A percentile compares a stretch with the other conserved stretches of the same genome.
Evolutionary conservation across 2,329 filamentous ascomycete species (phyloP).

Genomic region (Myriangium duriaei): DNA sequence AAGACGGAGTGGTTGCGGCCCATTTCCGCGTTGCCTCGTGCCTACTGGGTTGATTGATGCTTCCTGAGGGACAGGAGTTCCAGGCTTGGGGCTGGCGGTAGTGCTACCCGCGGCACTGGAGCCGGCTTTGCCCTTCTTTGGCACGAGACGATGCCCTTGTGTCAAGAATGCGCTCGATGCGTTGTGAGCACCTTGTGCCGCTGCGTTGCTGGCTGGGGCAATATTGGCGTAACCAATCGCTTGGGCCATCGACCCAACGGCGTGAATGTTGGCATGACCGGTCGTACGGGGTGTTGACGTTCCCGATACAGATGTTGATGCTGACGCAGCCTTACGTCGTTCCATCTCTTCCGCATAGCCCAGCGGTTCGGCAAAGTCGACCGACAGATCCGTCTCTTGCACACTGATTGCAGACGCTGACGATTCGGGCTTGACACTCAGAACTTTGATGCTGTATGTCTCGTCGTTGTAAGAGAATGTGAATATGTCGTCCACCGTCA

Average conservation of each 20-base stretch:
- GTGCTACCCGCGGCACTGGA: slow-evolving; percentile 44
- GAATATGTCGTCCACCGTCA: slow-evolving; percentile 89
- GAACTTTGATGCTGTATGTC: slow-evolving; percentile 79
- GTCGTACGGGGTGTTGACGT: slow-evolving; percentile 69
- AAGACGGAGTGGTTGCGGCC: slow-evolving; percentile 73
- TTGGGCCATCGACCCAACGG: slow-evolving; percentile 88
- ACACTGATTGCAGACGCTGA: slow-evolving; percentile 80
- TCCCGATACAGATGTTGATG: slow-evolving; percentile 44
- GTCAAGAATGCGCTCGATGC: slow-evolving; percentile 66
- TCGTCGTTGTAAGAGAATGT: slow-evolving; percentile 95
- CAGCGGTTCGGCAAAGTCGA: slow-evolving; percentile 88
- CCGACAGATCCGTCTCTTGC: slow-evolving; percentile 89
- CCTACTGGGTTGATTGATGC: slow-evolving; percentile 27
- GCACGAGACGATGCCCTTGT: slow-evolving; percentile 67
- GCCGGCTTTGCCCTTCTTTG: slow-evolving; percentile 80
- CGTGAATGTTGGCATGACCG: slow-evolving; percentile 53
- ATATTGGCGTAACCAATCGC: slow-evolving; percentile 95
- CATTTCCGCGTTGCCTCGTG: slow-evolving; percentile 43
- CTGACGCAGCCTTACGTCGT: slow-evolving; percentile 14
- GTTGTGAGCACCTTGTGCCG: slow-evolving; percentile 48
- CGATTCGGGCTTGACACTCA: slow-evolving; percentile 81
- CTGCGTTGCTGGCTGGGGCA: slow-evolving; percentile 60
- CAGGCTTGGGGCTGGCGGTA: slow-evolving; percentile 39
- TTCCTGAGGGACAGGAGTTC: slow-evolving; percentile 29
- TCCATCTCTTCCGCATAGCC: slow-evolving; percentile 84